A percentile compares a stretch with the other conserved stretches of the same genome.
These are phyloP conservation scores for Neonectria faginata DNA, from an alignment of 2,329 filamentous ascomycete species.

Conservation along the genomic window DNA sequence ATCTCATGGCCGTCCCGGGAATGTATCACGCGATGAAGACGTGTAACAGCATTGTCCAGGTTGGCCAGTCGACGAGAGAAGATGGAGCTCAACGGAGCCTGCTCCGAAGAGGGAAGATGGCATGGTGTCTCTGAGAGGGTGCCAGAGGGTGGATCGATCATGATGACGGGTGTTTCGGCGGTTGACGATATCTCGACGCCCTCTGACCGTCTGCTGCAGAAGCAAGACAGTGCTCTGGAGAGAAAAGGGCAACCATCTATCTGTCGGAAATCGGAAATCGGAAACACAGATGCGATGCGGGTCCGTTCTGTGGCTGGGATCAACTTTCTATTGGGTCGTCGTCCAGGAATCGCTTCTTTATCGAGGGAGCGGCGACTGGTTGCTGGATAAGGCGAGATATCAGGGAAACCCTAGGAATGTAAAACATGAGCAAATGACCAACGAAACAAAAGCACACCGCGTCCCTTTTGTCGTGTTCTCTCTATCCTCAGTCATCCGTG, in stretches of 20 bases:
- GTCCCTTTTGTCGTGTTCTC: background rate
- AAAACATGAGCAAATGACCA: background rate
- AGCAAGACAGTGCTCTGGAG: background rate
- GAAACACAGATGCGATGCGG: conserved; percentile 3
- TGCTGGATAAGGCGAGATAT: background rate
- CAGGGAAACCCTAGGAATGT: background rate
- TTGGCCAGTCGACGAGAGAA: background rate
- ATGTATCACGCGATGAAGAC: conserved; percentile 8
- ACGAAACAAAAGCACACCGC: background rate
- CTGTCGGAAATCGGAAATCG: conserved; percentile 1
- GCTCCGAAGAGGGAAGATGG: conserved; percentile 5
- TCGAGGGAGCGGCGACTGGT: background rate
- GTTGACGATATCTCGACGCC: no score
- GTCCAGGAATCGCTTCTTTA: background rate
- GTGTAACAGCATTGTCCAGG: background rate
- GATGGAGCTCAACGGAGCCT: background rate
- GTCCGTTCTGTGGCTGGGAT: background rate
- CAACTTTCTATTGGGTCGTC: conserved; percentile 2
- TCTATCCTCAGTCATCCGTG: background rate
- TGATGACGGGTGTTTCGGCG: background rate
- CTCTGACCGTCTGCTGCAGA: background rate
- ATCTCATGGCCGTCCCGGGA: conserved; percentile 26
- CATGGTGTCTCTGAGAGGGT: background rate
- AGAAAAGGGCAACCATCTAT: background rate
- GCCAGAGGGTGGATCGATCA: background rate